phyloP scores from a whole-genome alignment of 2,329 filamentous ascomycete species.

The Sarocladiaceae sp. region DNA sequence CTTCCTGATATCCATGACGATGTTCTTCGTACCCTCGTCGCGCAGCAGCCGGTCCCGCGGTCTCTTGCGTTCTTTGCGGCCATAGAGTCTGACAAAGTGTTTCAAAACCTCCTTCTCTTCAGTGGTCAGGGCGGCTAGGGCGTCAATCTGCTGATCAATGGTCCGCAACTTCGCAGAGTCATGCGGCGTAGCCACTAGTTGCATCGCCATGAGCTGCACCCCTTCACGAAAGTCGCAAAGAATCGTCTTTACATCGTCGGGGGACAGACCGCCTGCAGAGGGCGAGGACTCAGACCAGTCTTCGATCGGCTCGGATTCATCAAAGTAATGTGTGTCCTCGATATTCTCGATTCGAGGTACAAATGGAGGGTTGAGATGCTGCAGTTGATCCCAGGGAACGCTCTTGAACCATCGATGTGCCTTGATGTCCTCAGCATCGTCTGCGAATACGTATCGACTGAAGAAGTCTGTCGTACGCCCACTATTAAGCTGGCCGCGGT shows the following conservation, averaged over 20 bases:
- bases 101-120: slow-evolving; percentile 38
- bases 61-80: slow-evolving; percentile 64
- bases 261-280: slow-evolving; percentile 21
- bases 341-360: slow-evolving; percentile 62
- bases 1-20: slow-evolving; percentile 75
- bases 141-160: slow-evolving; percentile 43
- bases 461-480: slow-evolving; percentile 18
- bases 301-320: slow-evolving; percentile 68
- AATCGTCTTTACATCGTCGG: slow-evolving; percentile 23
- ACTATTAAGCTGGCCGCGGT: slow-evolving; percentile 29
- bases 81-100: slow-evolving; percentile 44
- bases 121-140: slow-evolving; percentile 23
- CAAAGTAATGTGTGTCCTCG: slow-evolving; percentile 85
- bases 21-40: slow-evolving; percentile 58
- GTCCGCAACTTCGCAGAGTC: slow-evolving; percentile 41
- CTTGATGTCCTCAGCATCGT: slow-evolving; percentile 88
- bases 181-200: slow-evolving; percentile 41
- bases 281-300: slow-evolving; percentile 49
- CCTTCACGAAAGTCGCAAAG: slow-evolving; percentile 32
- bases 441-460: slow-evolving; percentile 64
- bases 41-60: slow-evolving; percentile 80
- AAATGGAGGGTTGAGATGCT: slow-evolving; percentile 68
- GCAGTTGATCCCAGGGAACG: slow-evolving; percentile 71
- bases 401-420: slow-evolving; percentile 77
- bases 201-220: slow-evolving; percentile 37